Percentiles rank a stretch among this genome's conserved stretches.
Conservation (phyloP, 2,329 filamentous ascomycete genomes). For the Chaetomium sp. region DNA sequence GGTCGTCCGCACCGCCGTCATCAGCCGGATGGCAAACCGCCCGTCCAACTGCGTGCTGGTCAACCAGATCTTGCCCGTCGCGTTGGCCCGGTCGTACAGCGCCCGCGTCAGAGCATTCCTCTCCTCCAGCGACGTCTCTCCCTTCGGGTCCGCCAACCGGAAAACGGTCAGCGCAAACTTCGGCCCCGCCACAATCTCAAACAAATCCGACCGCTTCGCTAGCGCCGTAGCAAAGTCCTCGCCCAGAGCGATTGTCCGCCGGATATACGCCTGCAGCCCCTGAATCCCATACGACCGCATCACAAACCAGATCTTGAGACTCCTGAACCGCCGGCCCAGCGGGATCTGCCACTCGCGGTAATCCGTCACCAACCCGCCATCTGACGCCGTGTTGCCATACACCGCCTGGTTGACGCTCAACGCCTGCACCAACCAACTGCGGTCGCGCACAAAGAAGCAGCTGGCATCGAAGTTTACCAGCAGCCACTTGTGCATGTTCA, state of each 20-base stretch:
- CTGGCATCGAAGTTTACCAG: constrained; percentile 87
- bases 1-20: constrained; percentile 62
- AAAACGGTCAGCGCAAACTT: constrained; percentile 76
- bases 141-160: constrained; percentile 46
- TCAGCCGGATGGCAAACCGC: constrained; percentile 72
- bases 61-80: constrained; percentile 70
- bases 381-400: constrained; percentile 66
- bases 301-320: constrained; percentile 94
- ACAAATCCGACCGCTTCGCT: constrained; percentile 57
- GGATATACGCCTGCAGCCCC: constrained; percentile 68
- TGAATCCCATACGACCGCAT: constrained; percentile 67
- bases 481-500: constrained; percentile 98
- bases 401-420: constrained; percentile 67
- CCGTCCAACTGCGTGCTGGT: constrained; percentile 70
- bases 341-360: constrained; percentile 98
- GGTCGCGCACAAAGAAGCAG: constrained; percentile 70
- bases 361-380: constrained; percentile 80
- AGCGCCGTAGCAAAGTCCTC: constrained; percentile 62
- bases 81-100: constrained; percentile 70
- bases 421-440: constrained; percentile 70
- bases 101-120: constrained; percentile 64
- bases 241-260: constrained; percentile 61
- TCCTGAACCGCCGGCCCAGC: constrained; percentile 78
- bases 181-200: constrained; percentile 67
- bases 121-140: constrained; percentile 33